Conservation (phyloP, 371 early-diverging fungal species). For the Mortierella sp. region DNA sequence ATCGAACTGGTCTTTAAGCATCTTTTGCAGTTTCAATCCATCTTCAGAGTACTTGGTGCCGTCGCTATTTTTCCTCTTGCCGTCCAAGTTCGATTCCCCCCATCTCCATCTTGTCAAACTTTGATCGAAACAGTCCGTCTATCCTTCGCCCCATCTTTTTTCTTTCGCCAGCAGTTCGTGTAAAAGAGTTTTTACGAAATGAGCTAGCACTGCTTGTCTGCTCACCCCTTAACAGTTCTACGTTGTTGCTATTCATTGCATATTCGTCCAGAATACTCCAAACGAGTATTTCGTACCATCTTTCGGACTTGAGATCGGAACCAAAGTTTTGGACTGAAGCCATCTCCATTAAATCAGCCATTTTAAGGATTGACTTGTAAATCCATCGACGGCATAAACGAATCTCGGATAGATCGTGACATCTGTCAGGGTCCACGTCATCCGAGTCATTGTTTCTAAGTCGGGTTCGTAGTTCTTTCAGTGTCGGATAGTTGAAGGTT, state of each 20-base stretch:
- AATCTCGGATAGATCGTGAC: too few species aligned
- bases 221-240: not conserved
- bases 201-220: not conserved
- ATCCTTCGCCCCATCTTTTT: constrained; percentile 1
- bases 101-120: too few species aligned
- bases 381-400: too few species aligned
- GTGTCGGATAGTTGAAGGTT: too few species aligned
- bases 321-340: not conserved
- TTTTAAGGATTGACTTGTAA: too few species aligned
- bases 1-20: not conserved
- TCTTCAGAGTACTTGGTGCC: constrained; percentile 1
- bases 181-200: not conserved
- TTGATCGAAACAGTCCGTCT: not conserved
- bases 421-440: too few species aligned
- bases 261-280: constrained; percentile 2
- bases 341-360: not conserved
- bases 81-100: not conserved
- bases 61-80: not conserved
- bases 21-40: not conserved
- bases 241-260: not conserved
- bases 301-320: not conserved
- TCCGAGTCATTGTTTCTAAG: too few species aligned
- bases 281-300: constrained; percentile 3
- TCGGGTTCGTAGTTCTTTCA: too few species aligned
- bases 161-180: not conserved